Evolutionary conservation across 441 rosid species (phyloP), one percentile per base, ranked within the genome.

Genomic region (Geranium incanum): DNA sequence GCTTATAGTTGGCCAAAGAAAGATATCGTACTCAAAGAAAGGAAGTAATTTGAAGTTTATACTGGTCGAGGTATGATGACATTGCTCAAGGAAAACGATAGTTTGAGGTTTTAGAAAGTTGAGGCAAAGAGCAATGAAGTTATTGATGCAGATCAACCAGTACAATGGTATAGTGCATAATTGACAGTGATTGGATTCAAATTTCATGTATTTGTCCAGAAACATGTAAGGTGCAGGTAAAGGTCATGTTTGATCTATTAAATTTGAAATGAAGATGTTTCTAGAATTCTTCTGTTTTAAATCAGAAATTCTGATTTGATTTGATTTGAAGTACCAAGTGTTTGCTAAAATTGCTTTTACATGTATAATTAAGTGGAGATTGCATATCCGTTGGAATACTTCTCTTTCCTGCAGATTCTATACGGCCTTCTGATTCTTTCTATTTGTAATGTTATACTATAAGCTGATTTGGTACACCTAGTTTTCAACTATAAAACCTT

Each of bases 1-100:
- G 88, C 89, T 74, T 83, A 83, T 87, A 84, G 78, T 83, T 86
- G 88, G 88, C 81, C 86, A 87, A 92, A 85, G 90, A 89, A 89
- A 84, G 85, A 80, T 80, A 83, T 77, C 88, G 78, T 81, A 86
- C 69, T 75, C 89, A 85, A 84, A 79, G 89, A 85, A 81, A 83
- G 86, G 82, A 81, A 81, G 91, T 94, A 78, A 80, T 80, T 82
- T 90, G 84, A 86, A 84, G 81, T 81, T 80, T 84, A 81, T 81
- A 77, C 85, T 74, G 80, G 81, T 88, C 85, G 86, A 85, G 87
- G 74, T 77, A 78, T 83, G 89, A 85, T 80, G 89, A 80, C 81
- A 74, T 76, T 82, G 85, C 33, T 70, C 81, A 68, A 78, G 81
- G 78, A 79, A 84, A 80, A 87, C 72, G 87, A 79, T 83, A 82